Evolutionary conservation across 139 green algal genomes (phyloP).

Genomic region (Chlorella sp.): DNA sequence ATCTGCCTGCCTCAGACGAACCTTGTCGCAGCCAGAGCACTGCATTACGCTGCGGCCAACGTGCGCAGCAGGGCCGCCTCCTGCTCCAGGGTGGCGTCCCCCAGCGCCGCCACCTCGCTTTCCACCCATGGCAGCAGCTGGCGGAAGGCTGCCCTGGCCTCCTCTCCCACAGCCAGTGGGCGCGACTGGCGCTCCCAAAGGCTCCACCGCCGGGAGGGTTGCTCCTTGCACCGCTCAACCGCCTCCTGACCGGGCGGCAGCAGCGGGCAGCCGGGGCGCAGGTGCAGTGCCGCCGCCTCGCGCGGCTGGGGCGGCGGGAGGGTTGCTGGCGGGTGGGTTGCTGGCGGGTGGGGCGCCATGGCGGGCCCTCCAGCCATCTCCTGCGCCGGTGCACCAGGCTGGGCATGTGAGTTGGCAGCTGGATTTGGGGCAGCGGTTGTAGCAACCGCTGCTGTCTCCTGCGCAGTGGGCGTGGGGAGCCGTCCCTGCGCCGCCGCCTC

Average conservation of each 20-base stretch:
- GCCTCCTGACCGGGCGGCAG: neutral
- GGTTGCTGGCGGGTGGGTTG: no score
- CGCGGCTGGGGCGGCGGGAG: neutral
- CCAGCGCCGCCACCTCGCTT: constrained; percentile 17
- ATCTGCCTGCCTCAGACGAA: no score
- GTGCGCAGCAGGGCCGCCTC: constrained; percentile 23
- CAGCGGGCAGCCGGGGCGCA: constrained; percentile 29
- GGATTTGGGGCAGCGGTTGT: no score
- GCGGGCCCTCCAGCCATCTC: no score
- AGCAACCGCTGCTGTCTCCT: no score
- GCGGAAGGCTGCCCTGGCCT: neutral
- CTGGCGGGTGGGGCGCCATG: no score
- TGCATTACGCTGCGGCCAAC: no score
- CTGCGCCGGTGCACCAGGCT: no score
- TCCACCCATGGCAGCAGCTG: constrained; percentile 13
- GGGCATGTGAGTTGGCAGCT: no score
- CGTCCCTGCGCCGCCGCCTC: no score
- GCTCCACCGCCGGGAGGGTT: neutral
- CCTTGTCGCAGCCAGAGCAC: no score
- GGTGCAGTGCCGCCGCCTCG: neutral
- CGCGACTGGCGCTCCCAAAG: constrained; percentile 5
- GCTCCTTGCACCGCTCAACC: neutral
- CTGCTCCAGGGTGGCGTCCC: constrained; percentile 8
- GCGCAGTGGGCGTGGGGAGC: no score
- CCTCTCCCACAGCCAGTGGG: neutral